Evolutionary conservation across 331 rosid species (phyloP).

Genomic region (Malus hybrid): DNA sequence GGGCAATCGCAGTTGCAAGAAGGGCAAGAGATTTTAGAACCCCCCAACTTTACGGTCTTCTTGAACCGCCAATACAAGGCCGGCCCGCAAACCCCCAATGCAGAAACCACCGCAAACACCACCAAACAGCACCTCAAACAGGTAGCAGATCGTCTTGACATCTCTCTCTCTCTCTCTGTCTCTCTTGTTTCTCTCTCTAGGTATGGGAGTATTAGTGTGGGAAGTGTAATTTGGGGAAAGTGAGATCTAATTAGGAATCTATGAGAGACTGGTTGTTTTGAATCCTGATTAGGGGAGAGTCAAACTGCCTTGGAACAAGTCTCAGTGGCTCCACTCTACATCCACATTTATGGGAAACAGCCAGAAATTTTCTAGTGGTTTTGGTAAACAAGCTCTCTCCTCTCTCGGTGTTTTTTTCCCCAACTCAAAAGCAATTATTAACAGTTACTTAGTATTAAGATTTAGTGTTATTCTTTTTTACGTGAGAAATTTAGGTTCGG

Average conservation of each 20-base stretch:
- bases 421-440: too few relatives aligned
- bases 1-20: slow-evolving; percentile 87
- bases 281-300: neutral
- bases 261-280: slow-evolving; percentile 2
- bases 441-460: accelerated
- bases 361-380: neutral
- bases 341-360: too few relatives aligned
- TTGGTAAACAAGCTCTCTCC: too few relatives aligned
- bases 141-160: slow-evolving; percentile 89
- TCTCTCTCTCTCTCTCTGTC: slow-evolving; percentile 12
- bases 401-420: too few relatives aligned
- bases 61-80: slow-evolving; percentile 93
- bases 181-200: neutral
- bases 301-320: slow-evolving; percentile 3
- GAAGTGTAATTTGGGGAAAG: slow-evolving; percentile 2
- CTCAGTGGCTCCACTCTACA: slow-evolving; percentile 1
- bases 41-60: slow-evolving; percentile 33
- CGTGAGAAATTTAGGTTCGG: accelerated
- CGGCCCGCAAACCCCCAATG: slow-evolving; percentile 85
- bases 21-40: slow-evolving; percentile 62
- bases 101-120: slow-evolving; percentile 75
- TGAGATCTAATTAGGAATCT: slow-evolving; percentile 32
- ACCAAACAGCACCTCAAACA: slow-evolving; percentile 82
- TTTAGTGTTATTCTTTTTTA: too few relatives aligned
- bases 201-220: slow-evolving; percentile 2